These are phyloP conservation scores for Aspergillus puulaauensis DNA, from an alignment of 2,329 filamentous ascomycete species.

Conservation along the genomic window DNA sequence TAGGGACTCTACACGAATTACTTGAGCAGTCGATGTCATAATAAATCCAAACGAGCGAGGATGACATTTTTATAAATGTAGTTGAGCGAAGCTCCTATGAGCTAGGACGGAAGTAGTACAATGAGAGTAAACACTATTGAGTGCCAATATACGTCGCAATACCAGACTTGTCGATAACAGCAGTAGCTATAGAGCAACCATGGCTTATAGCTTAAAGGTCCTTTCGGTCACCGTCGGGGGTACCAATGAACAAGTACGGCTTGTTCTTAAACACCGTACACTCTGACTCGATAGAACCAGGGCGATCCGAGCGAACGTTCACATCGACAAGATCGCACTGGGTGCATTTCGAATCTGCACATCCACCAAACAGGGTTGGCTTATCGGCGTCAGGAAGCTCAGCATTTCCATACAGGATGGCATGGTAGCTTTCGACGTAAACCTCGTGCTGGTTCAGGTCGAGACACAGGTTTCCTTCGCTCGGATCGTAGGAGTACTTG, in stretches of 20 bases:
- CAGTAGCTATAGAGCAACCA: background rate
- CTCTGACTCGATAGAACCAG: background rate
- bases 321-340: background rate
- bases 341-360: background rate
- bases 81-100: background rate
- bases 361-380: background rate
- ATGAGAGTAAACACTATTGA: background rate
- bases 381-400: background rate
- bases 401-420: background rate
- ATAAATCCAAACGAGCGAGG: too few species aligned
- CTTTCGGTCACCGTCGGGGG: too few species aligned
- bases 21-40: too few species aligned
- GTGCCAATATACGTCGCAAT: background rate
- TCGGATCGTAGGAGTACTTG: background rate
- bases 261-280: background rate
- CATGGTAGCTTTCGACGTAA: background rate
- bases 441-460: background rate
- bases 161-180: too few species aligned
- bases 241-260: background rate
- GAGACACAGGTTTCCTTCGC: background rate
- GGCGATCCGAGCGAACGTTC: background rate
- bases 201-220: background rate
- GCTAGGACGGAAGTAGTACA: background rate
- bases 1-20: too few species aligned
- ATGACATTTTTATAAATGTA: too few species aligned